Evolutionary conservation across 371 early-diverging fungal species (phyloP).

Genomic region (Rhizomucor miehei): DNA sequence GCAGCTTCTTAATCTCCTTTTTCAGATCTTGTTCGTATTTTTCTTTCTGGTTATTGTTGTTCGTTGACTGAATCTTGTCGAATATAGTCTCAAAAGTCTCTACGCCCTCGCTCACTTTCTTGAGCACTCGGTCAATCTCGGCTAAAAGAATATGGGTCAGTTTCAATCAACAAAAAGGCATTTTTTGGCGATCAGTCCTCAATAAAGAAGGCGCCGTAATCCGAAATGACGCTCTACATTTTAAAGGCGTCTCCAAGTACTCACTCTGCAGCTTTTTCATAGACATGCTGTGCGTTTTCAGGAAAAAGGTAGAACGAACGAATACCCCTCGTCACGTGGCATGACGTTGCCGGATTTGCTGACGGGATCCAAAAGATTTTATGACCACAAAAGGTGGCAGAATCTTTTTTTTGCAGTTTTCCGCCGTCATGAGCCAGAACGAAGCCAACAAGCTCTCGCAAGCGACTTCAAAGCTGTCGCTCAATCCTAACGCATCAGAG

Average conservation of each 20-base stretch:
- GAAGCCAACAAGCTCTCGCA: constrained; percentile 19
- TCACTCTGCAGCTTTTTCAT: constrained; percentile 41
- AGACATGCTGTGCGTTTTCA: constrained; percentile 17
- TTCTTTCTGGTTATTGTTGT: constrained; percentile 88
- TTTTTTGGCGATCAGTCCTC: not conserved
- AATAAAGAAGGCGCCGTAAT: too few species aligned
- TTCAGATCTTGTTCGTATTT: constrained; percentile 95
- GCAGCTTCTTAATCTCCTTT: constrained; percentile 98
- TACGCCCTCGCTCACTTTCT: constrained; percentile 95
- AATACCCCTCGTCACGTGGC: too few species aligned
- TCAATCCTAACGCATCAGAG: constrained; percentile 30
- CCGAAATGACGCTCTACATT: too few species aligned
- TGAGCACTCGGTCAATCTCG: constrained; percentile 93
- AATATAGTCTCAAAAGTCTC: constrained; percentile 89
- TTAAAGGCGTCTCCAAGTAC: too few species aligned
- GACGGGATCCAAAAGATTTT: too few species aligned
- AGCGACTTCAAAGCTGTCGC: constrained; percentile 22
- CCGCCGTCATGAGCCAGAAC: constrained; percentile 18
- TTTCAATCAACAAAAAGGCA: not conserved
- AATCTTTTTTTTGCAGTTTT: too few species aligned
- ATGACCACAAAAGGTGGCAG: too few species aligned
- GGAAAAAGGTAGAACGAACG: too few species aligned
- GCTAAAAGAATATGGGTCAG: constrained; percentile 29
- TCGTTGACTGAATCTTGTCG: constrained; percentile 83
- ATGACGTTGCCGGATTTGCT: too few species aligned